Base-by-base conservation (phyloP, 164 flowering plant genomes). In the Dillenia turbinata region DNA sequence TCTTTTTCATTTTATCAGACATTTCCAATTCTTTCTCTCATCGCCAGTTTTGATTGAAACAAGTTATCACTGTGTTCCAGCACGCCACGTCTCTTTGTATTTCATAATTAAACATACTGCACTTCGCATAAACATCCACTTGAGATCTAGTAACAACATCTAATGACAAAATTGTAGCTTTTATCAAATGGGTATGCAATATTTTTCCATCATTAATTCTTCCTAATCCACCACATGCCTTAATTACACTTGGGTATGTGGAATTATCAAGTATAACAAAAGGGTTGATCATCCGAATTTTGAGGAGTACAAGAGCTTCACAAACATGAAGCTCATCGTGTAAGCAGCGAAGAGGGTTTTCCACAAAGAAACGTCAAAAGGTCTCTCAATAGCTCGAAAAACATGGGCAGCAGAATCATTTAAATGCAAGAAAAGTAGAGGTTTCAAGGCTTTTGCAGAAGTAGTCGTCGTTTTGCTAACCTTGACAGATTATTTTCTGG, bases 41-140 rank as follows among this genome's bases (percentile, higher is more conserved):
- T 57, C 76, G 63, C 63, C 89, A 90, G 64, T 66, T 75, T 54
- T 85, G 90, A 65, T 79, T 82, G 72, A 78, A 85, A 63, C 86
- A 77, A 33, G 92, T 87, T 47, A 89, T 78, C 60, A 87, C 79
- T 11, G 73, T 65, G 68, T 88, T 88, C 95, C 95, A 88, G 60
- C 82, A 73, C 0, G 82, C 75, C 56, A 81, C 85, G 64, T 89
- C 92, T 73, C 82, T 83, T 9, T 62, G 54, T 0, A 70, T 47
- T 6, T 87, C 84, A 49, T 17, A 33, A 2, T 57, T 75, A 62
- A 81, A 80, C 47, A 52, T n/a, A 33, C 71, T 63, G 64, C 85
- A 85, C 56, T 83, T 85, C 0, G 85, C 90, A 77, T 83, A 85
- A 77, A 82, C 65, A 0, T 80, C 73, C 11, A 79, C 70, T n/a